A percentile compares a stretch with the other conserved stretches of the same genome.
These are phyloP conservation scores for Furcasterigmium furcatum DNA, from an alignment of 2,329 filamentous ascomycete genomes.

Conservation along the genomic window DNA sequence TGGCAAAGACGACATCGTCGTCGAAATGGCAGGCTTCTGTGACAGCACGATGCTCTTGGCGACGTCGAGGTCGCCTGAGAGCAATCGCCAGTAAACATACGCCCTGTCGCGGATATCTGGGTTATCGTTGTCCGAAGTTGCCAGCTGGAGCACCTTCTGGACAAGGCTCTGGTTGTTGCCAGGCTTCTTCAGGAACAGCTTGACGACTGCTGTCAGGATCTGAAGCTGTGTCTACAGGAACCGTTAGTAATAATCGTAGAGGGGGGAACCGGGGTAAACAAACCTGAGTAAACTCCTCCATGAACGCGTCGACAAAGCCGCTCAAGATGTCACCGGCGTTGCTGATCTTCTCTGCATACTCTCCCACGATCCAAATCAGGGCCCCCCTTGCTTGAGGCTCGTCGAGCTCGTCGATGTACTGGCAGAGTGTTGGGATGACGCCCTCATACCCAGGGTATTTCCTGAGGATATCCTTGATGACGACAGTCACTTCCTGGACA, in stretches of 20 bases:
- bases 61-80: constrained; percentile 87
- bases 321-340: constrained; percentile 94
- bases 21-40: constrained; percentile 89
- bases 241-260: constrained; percentile 10
- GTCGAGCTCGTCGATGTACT: constrained; percentile 95
- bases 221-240: constrained; percentile 83
- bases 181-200: constrained; percentile 95
- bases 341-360: constrained; percentile 98
- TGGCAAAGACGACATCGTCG: constrained; percentile 88
- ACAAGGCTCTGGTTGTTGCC: constrained; percentile 87
- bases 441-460: constrained; percentile 98
- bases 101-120: constrained; percentile 94
- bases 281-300: constrained; percentile 93
- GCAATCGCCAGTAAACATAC: constrained; percentile 98
- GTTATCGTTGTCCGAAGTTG: constrained; percentile 94
- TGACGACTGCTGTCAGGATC: constrained; percentile 94
- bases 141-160: constrained; percentile 88
- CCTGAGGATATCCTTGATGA: constrained; percentile 97
- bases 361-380: constrained; percentile 97
- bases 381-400: constrained; percentile 88
- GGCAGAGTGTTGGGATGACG: constrained; percentile 92
- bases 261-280: constrained; percentile 17
- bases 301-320: constrained; percentile 90
- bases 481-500: constrained; percentile 96
- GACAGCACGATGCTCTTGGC: constrained; percentile 90